Percentiles rank a stretch among this genome's conserved stretches.
phyloP scores from a whole-genome alignment of 2,329 filamentous ascomycete species.

The Sporothrix variecibatus region DNA sequence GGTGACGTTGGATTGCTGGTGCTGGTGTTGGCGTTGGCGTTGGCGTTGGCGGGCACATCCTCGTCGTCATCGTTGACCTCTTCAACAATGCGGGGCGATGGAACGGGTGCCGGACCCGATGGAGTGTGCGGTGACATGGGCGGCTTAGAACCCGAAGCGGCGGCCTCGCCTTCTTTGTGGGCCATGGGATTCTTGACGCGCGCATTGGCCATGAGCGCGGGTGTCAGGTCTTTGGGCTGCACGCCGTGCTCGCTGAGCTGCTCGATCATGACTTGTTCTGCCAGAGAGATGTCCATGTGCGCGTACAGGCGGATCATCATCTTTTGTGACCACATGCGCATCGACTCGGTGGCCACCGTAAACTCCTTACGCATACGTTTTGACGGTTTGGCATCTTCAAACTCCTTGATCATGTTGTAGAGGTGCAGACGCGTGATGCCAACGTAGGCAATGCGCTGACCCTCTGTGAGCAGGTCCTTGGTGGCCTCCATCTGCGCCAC shows the following conservation, averaged over 20 bases:
- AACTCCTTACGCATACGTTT: constrained; percentile 73
- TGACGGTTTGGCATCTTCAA: constrained; percentile 59
- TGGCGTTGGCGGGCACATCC: not conserved
- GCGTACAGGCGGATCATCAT: constrained; percentile 94
- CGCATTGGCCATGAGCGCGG: constrained; percentile 86
- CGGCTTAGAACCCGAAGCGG: not conserved
- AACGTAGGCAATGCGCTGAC: constrained; percentile 94
- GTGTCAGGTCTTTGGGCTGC: constrained; percentile 77
- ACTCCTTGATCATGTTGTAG: constrained; percentile 70
- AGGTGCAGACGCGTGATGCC: constrained; percentile 83
- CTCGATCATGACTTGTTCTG: constrained; percentile 98
- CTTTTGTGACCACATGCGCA: constrained; percentile 96
- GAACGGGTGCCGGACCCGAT: not conserved
- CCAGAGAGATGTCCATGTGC: constrained; percentile 93
- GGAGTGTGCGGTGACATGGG: not conserved
- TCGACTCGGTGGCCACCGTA: constrained; percentile 69
- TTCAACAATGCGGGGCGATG: constrained; percentile 13
- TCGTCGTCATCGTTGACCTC: constrained; percentile 23
- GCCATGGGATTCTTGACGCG: constrained; percentile 91
- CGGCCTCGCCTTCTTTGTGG: constrained; percentile 38
- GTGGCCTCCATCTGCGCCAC: constrained; percentile 91
- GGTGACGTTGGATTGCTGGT: not conserved
- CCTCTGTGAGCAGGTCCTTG: constrained; percentile 91
- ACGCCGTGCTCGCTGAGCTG: constrained; percentile 93
- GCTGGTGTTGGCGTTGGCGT: not conserved